Conservation (phyloP, 2,329 filamentous ascomycete genomes). For the Triangularia verruculosa region DNA sequence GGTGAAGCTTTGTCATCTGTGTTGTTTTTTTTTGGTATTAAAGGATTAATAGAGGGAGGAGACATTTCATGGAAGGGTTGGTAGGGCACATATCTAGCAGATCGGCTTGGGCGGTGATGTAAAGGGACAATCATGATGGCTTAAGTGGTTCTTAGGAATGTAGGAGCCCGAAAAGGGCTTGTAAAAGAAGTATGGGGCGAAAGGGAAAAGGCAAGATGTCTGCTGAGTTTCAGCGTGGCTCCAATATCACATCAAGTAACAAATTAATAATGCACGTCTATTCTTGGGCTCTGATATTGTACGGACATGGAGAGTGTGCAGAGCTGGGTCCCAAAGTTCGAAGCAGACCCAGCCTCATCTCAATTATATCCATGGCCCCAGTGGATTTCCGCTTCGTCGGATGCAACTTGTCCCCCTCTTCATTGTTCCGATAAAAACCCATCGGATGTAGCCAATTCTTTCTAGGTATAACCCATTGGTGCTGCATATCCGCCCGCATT, state of each 20-base stretch:
- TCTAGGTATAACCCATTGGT: too few species aligned
- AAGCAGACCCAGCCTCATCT: too few species aligned
- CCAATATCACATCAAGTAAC: background rate
- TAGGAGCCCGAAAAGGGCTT: background rate
- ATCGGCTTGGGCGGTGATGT: background rate
- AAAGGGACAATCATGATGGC: background rate
- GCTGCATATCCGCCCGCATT: too few species aligned
- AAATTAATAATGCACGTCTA: background rate
- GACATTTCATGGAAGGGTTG: background rate
- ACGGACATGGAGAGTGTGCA: background rate
- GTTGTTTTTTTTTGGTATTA: background rate
- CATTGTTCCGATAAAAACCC: too few species aligned
- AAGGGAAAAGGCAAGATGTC: background rate
- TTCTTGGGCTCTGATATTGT: background rate
- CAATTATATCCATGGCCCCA: too few species aligned
- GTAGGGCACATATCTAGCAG: background rate
- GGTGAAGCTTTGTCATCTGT: background rate
- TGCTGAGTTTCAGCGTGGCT: background rate
- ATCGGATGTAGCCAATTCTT: too few species aligned
- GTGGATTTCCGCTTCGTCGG: too few species aligned
- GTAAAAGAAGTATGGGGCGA: background rate
- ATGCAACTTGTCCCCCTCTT: too few species aligned
- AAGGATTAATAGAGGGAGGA: background rate
- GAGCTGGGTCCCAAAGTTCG: too few species aligned
- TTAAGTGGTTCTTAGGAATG: background rate